Evolutionary conservation across 306 rosid species (phyloP), one percentile per base, ranked within the genome.

Genomic region (Dryas alaskensis): DNA sequence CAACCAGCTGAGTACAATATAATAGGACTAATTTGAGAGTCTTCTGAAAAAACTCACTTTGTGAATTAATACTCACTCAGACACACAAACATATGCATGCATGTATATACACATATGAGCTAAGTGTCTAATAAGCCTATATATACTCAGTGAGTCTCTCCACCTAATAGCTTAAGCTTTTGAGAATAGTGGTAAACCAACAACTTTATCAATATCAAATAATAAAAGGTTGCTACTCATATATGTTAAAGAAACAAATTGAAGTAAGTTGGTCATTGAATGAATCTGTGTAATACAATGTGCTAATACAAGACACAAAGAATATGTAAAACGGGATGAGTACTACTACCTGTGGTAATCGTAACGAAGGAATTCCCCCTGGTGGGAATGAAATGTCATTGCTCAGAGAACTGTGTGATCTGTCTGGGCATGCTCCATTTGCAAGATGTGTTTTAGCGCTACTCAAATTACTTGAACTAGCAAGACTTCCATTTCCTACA

Each of bases 341-440:
- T 81, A 87, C 86, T 83, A 89, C 88, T 92, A 94, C 99, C 96
- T 76, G 77, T 16, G 97, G 99, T 73, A 94, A 75, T 79, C 81
- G 93, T 79, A 94, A 84, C 0, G 89, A 86, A 16, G 97, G 84
- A 71, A 88, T 68, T 73, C 97, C 97, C 76, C 90, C 98, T 4
- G 94, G 80, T 61, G 98, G 96, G 81, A 87, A 83, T 73, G 89
- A 84, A 66, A 86, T 74, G 73, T 91, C 96, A 62, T 77, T 85
- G 87, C 87, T 86, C 42, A 79, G 81, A 78, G 79, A 76, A 78
- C 81, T 78, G 74, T 75, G 78, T 54, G 86, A 72, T 85, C 81
- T 89, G 43, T 89, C 96, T 44, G 78, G 84, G 79, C 77, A 78
- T 62, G 86, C 93, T 76, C 99, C 99, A 86, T 94, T 94, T 69